Evolutionary conservation across 2,329 filamentous ascomycete genomes (phyloP).

Genomic region (Colletotrichum lini): DNA sequence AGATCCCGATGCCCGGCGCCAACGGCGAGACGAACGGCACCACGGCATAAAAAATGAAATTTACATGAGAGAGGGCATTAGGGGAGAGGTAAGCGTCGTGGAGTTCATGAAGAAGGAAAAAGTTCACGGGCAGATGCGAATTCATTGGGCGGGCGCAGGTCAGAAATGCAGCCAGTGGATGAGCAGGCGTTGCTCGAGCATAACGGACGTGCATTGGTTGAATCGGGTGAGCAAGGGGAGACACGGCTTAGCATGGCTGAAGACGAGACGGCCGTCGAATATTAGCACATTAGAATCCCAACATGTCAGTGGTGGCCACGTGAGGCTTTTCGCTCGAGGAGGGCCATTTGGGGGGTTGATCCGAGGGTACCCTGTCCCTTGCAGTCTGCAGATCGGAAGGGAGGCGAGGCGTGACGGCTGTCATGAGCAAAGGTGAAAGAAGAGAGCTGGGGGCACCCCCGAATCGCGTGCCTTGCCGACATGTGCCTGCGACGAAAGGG

Average conservation of each 20-base stretch:
- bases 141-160: slow-evolving; percentile 3
- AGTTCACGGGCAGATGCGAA: not conserved
- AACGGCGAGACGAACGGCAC: slow-evolving; percentile 37
- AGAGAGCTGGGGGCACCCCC: slow-evolving; percentile 8
- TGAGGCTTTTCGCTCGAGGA: not conserved
- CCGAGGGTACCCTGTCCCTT: slow-evolving; percentile 15
- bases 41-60: slow-evolving; percentile 22
- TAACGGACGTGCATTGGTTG: not conserved
- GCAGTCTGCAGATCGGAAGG: not conserved
- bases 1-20: slow-evolving; percentile 70
- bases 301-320: not conserved
- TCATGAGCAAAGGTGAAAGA: slow-evolving; percentile 11
- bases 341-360: not conserved
- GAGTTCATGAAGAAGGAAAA: not conserved
- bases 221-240: not conserved
- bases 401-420: slow-evolving; percentile 28
- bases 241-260: not conserved
- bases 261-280: slow-evolving; percentile 2
- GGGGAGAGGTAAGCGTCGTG: slow-evolving; percentile 25
- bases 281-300: slow-evolving; percentile 5
- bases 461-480: slow-evolving; percentile 1
- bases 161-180: not conserved
- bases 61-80: slow-evolving; percentile 9
- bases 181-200: not conserved
- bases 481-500: slow-evolving; percentile 9